Evolutionary conservation across 1,139 yeast species (phyloP).

Genomic region (Hansenula sp.): DNA sequence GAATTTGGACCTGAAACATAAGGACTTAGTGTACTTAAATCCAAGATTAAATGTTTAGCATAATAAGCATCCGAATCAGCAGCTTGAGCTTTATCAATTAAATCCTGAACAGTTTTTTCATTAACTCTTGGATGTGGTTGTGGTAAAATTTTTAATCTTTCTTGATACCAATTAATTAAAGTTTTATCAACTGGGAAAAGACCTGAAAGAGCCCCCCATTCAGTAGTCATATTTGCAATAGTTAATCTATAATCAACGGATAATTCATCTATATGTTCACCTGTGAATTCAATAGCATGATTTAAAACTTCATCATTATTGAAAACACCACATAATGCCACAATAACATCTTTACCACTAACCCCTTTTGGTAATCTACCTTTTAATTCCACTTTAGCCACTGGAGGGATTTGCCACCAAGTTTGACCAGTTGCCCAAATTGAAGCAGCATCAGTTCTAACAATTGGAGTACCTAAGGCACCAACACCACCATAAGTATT

Average conservation of each 20-base stretch:
- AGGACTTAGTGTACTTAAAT: constrained; percentile 82
- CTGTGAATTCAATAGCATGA: constrained; percentile 95
- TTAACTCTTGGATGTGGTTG: constrained; percentile 87
- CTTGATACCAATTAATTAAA: constrained; percentile 70
- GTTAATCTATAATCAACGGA: constrained; percentile 91
- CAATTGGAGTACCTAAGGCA: constrained; percentile 93
- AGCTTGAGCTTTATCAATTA: constrained; percentile 39
- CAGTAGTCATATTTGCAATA: constrained; percentile 98
- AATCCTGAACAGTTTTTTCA: constrained; percentile 44
- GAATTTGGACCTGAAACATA: constrained; percentile 96
- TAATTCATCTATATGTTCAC: constrained; percentile 71
- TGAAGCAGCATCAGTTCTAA: constrained; percentile 97
- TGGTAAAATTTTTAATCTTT: constrained; percentile 61
- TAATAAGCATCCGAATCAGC: constrained; percentile 79
- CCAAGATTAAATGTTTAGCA: constrained; percentile 82
- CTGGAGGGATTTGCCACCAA: constrained; percentile 99
- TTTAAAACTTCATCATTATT: constrained; percentile 95
- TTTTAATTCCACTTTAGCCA: constrained; percentile 83
- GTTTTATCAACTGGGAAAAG: constrained; percentile 88
- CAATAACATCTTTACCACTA: constrained; percentile 95
- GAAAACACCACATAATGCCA: constrained; percentile 91
- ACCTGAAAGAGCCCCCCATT: constrained; percentile 99
- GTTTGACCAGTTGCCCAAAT: constrained; percentile 99
- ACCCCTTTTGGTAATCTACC: constrained; percentile 84
- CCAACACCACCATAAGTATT: constrained; percentile 98